Evolutionary conservation across 768 basidiomycete species (phyloP), one percentile per base, ranked within the genome.

Genomic region (Lentinula guzmanii): DNA sequence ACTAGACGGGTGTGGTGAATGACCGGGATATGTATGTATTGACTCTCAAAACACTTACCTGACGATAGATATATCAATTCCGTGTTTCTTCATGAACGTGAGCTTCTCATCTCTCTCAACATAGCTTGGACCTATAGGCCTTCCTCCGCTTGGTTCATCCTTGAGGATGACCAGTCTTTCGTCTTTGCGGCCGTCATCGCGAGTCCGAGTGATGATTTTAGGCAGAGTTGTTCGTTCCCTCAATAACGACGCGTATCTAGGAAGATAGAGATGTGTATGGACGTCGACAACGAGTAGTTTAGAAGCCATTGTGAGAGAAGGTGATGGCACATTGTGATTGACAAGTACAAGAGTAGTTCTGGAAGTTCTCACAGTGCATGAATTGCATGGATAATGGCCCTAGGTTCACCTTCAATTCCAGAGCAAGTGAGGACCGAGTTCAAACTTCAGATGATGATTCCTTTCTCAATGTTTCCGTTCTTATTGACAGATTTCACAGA

Each of bases 181-280:
- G 52, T 90, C 87, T 2, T 72, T 67, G 62, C 72, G 72, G 43
- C 80, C 82, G 21, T 83, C 76, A 16, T 76, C 59, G 4, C 58
- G 72, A 11, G 71, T 76, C 1, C 71, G 71, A 39, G 76, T 74
- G 62, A 89, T 78, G 65, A 93, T 91, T 43, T 86, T 81, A 24
- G 92, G 91, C 1, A 84, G 87, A 15, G 75, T 70, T 3, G 81
- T 72, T 45, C 93, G 83, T 37, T 83, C 77, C 45, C 90, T 82
- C 51, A 94, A 76, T 54, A 92, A 74, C 0, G 85, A 76, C 18
- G 86, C 83, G 71, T 95, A 94, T 37, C 89, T 81, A 2, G 91
- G 90, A 18, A 92, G 81, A 69, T 92, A 95, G 45, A 93, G 82
- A 65, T 95, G 93, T 4, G 90, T 91, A 77, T 95, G 93, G 35